Evolutionary conservation across 148 eudicot genomes (phyloP).

Genomic region (Salicornia ramosissima): DNA sequence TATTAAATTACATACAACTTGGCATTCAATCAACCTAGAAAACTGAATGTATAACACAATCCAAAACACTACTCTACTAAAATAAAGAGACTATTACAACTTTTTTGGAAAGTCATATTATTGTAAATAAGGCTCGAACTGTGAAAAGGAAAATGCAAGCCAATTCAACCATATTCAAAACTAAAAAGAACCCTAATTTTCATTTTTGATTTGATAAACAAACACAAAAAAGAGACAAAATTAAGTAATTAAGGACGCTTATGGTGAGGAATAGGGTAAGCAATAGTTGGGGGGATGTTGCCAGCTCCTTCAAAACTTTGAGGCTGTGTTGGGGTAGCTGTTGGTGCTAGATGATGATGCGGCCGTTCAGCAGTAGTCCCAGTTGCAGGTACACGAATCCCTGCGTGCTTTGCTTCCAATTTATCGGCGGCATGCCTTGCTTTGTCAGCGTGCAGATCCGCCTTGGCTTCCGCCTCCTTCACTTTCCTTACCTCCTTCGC

Average conservation of each 20-base stretch:
- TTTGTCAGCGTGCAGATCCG: slow-evolving; percentile 49
- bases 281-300: background rate
- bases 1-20: no score
- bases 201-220: no score
- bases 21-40: no score
- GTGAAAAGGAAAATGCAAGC: background rate
- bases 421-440: slow-evolving; percentile 55
- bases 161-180: background rate
- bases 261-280: slow-evolving; percentile 8
- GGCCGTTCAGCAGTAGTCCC: background rate
- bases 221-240: no score
- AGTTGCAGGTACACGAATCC: slow-evolving; percentile 17
- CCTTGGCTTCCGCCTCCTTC: slow-evolving; percentile 77
- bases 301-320: background rate
- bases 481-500: slow-evolving; percentile 54
- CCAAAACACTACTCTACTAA: no score
- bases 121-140: no score
- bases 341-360: background rate
- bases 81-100: no score
- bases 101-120: no score
- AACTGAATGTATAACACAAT: no score
- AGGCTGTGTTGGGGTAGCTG: background rate
- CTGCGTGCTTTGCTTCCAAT: slow-evolving; percentile 29
- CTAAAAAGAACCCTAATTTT: background rate
- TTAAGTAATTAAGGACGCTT: slow-evolving; percentile 18